These are phyloP conservation scores for Aspergillus tanneri DNA, from an alignment of 2,329 filamentous ascomycete genomes.

Conservation along the genomic window DNA sequence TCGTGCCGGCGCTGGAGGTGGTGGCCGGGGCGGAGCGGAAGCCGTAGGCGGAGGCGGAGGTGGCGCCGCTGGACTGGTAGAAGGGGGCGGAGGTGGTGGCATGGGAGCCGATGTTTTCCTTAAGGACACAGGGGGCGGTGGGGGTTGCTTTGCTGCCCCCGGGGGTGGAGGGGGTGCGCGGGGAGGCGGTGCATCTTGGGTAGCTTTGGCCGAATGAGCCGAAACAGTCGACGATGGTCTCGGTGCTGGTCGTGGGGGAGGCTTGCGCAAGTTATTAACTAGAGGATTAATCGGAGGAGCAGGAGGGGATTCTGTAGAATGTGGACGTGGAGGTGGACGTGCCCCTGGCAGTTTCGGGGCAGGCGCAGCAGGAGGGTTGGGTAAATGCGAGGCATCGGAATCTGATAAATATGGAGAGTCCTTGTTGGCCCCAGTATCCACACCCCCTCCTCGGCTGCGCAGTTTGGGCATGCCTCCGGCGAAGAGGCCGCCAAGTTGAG, in stretches of 20 bases:
- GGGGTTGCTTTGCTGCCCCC: slow-evolving; percentile 48
- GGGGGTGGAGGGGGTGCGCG: slow-evolving; percentile 69
- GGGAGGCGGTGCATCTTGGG: slow-evolving; percentile 43
- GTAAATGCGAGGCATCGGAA: slow-evolving; percentile 59
- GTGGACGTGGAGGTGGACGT: slow-evolving; percentile 47
- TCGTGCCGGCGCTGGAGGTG: slow-evolving; percentile 38
- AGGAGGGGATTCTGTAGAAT: slow-evolving; percentile 49
- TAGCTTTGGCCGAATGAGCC: slow-evolving; percentile 54
- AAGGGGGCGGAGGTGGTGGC: slow-evolving; percentile 46
- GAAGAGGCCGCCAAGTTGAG: slow-evolving; percentile 84
- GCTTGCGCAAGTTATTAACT: slow-evolving; percentile 60
- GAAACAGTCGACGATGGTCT: slow-evolving; percentile 63
- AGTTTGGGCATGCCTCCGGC: slow-evolving; percentile 94
- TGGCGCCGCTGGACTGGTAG: slow-evolving; percentile 45
- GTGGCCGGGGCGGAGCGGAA: slow-evolving; percentile 43
- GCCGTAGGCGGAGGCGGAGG: slow-evolving; percentile 44
- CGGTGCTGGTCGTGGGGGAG: slow-evolving; percentile 48
- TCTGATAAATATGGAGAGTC: slow-evolving; percentile 78
- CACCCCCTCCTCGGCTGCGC: slow-evolving; percentile 79
- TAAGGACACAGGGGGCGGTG: slow-evolving; percentile 56
- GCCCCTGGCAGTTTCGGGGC: slow-evolving; percentile 56
- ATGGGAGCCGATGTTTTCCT: slow-evolving; percentile 58
- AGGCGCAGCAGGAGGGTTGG: slow-evolving; percentile 19
- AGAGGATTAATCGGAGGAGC: slow-evolving; percentile 54
- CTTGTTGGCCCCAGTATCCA: slow-evolving; percentile 71